Percentiles rank a stretch among this genome's conserved stretches.
Conservation (phyloP, 306 rosid species). For the Phaseolus lunatus region DNA sequence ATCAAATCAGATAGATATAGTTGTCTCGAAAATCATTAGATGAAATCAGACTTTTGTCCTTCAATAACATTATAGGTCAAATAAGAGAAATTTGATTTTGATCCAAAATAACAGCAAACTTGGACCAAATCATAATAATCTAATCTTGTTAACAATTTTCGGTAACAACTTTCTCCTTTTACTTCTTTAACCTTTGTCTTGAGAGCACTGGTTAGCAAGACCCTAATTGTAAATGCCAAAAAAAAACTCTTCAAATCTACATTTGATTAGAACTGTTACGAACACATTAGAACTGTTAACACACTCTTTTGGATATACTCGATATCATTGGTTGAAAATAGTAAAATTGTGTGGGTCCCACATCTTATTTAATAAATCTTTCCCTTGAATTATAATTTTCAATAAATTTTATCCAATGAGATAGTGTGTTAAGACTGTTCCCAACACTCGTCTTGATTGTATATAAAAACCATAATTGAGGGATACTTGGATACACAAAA, state of each 20-base stretch:
- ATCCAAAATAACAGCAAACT: neutral
- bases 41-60: neutral
- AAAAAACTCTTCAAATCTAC: neutral
- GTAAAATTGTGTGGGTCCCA: too few relatives aligned
- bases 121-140: neutral
- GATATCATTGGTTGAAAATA: too few relatives aligned
- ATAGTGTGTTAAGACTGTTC: too few relatives aligned
- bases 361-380: too few relatives aligned
- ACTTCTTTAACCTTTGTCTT: too few relatives aligned
- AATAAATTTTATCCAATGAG: too few relatives aligned
- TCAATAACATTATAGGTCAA: neutral
- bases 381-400: too few relatives aligned
- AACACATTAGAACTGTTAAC: too few relatives aligned
- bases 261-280: neutral
- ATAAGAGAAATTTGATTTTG: neutral
- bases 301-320: too few relatives aligned
- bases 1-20: neutral
- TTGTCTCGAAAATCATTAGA: neutral
- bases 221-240: too few relatives aligned
- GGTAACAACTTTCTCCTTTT: too few relatives aligned
- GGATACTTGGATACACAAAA: constrained; percentile 6
- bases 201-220: too few relatives aligned
- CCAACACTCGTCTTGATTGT: neutral
- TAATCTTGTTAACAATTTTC: neutral
- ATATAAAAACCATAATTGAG: neutral